Conservation (phyloP, 1,284 basidiomycete species). For the Meira miltonrushii region DNA sequence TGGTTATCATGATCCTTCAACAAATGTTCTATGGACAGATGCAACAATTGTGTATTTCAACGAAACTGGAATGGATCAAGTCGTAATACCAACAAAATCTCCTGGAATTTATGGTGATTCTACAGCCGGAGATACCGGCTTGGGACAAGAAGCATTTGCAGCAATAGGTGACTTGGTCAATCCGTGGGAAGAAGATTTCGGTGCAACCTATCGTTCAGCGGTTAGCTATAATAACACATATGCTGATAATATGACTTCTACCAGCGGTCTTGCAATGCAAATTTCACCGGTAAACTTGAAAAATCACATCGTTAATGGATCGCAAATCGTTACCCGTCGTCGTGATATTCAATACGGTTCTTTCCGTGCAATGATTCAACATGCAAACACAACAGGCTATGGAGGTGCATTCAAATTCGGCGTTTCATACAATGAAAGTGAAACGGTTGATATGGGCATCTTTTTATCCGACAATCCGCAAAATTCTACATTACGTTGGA, state of each 20-base stretch:
- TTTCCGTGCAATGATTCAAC: constrained; percentile 34
- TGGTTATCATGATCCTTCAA: constrained; percentile 38
- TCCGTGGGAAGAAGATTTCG: constrained; percentile 36
- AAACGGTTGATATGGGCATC: constrained; percentile 22
- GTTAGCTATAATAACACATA: constrained; percentile 42
- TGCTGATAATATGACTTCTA: constrained; percentile 16
- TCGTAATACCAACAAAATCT: constrained; percentile 19
- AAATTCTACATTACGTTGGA: constrained; percentile 30
- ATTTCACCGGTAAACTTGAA: constrained; percentile 25
- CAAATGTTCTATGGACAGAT: constrained; percentile 39
- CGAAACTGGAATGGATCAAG: constrained; percentile 36
- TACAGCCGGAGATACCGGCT: constrained; percentile 26
- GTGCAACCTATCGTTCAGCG: constrained; percentile 34
- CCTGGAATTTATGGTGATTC: constrained; percentile 28
- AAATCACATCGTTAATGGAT: constrained; percentile 35
- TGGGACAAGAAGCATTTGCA: constrained; percentile 28
- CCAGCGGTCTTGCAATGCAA: constrained; percentile 22
- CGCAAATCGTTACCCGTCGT: constrained; percentile 32
- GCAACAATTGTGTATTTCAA: constrained; percentile 44
- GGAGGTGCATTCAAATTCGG: constrained; percentile 34
- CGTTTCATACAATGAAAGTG: constrained; percentile 27
- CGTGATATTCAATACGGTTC: constrained; percentile 43
- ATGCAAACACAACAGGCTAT: constrained; percentile 18
- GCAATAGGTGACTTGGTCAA: constrained; percentile 33
- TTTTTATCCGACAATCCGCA: constrained; percentile 5